phyloP scores from a whole-genome alignment of 2,329 filamentous ascomycete species.

The Lachnellula subtilissima region DNA sequence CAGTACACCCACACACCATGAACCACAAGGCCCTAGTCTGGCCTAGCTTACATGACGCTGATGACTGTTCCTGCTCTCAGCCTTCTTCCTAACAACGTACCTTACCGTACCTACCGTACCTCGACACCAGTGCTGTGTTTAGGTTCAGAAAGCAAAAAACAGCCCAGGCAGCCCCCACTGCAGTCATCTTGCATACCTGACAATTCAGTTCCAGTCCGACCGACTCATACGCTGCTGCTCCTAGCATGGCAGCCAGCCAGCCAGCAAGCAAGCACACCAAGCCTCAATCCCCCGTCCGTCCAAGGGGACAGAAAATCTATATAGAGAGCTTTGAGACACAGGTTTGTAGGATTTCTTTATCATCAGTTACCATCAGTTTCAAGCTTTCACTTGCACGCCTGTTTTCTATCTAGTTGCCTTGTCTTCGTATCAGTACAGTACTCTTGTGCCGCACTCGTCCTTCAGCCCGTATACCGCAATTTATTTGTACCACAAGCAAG shows the following conservation, averaged over 20 bases:
- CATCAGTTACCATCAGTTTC: not conserved
- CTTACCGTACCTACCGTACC: not conserved
- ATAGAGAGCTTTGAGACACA: not conserved
- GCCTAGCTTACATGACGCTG: not conserved
- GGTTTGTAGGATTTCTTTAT: not conserved
- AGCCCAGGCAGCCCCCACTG: conserved; percentile 7
- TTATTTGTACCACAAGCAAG: not conserved
- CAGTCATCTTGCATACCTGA: conserved; percentile 4
- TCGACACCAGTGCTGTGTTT: not conserved
- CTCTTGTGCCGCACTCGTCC: not conserved
- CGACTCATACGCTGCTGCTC: not conserved
- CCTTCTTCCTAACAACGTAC: not conserved
- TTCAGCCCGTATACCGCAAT: not conserved
- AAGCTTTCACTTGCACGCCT: not conserved
- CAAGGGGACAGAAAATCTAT: not conserved
- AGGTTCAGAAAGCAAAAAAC: not conserved
- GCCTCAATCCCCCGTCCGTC: not conserved
- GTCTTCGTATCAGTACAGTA: not conserved
- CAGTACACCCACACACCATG: not conserved
- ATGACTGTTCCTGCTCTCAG: not conserved
- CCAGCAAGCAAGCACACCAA: not conserved
- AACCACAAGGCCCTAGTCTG: not conserved
- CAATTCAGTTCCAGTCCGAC: not conserved
- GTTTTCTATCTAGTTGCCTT: not conserved
- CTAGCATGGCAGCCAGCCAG: not conserved